Conservation (phyloP, 805 yeast species). For the Wickerhamiella bombiphila region DNA sequence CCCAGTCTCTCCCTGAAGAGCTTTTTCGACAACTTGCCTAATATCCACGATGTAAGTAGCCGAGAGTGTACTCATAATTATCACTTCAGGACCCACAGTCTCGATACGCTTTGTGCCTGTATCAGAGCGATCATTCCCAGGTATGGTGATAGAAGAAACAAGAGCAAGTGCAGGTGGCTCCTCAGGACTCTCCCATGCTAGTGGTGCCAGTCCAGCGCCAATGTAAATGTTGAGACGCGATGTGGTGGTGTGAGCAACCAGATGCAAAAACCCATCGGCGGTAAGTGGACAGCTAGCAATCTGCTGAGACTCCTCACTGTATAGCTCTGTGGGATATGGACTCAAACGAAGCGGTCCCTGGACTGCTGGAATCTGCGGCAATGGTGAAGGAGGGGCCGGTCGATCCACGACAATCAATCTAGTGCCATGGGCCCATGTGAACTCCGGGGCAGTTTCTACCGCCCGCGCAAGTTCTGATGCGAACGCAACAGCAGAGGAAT, state of each 20-base stretch:
- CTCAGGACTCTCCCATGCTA: conserved; percentile 3
- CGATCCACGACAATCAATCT: conserved; percentile 3
- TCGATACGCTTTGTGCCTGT: not conserved
- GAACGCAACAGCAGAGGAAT: not conserved
- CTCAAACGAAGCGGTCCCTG: conserved; percentile 43
- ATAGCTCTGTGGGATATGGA: conserved; percentile 42
- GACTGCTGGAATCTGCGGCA: too few species aligned
- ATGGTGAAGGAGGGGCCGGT: conserved; percentile 1
- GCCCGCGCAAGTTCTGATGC: conserved; percentile 1
- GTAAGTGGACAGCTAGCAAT: conserved; percentile 15
- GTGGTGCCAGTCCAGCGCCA: conserved; percentile 4
- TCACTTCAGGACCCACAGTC: not conserved
- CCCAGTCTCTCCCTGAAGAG: not conserved
- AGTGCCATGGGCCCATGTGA: too few species aligned
- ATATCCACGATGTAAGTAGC: conserved; percentile 4
- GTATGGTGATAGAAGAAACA: conserved; percentile 7
- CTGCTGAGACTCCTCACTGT: conserved; percentile 31
- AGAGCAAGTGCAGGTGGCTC: conserved; percentile 3
- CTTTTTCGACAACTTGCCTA: not conserved
- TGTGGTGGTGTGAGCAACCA: conserved; percentile 9
- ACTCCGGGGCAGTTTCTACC: conserved; percentile 1
- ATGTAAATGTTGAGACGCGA: conserved; percentile 8
- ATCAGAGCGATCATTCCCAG: conserved; percentile 1
- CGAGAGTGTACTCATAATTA: conserved; percentile 1
- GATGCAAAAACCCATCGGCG: conserved; percentile 8